These are phyloP conservation scores for Phytopythium ostracodes DNA, from an alignment of 352 stramenopile genomes.

Conservation along the genomic window DNA sequence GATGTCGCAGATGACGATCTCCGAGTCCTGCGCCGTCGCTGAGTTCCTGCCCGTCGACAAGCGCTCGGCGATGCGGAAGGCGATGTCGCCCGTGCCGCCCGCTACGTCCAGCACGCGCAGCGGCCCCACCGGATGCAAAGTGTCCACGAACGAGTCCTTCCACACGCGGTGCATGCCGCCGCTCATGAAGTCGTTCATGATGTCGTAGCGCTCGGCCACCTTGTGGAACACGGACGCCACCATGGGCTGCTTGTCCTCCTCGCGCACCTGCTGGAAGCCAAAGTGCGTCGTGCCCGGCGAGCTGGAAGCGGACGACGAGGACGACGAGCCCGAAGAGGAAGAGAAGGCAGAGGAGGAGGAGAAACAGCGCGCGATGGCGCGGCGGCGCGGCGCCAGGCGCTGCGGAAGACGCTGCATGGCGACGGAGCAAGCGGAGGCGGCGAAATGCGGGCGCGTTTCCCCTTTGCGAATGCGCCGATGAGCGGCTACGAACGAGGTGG, in stretches of 20 bases:
- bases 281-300: constrained; percentile 69
- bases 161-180: constrained; percentile 93
- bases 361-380: neutral
- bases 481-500: too few relatives aligned
- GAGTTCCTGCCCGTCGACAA: constrained; percentile 27
- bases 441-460: neutral
- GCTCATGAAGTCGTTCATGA: constrained; percentile 99
- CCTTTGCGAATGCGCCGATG: too few relatives aligned
- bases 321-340: too few relatives aligned
- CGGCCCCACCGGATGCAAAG: constrained; percentile 68
- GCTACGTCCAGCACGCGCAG: constrained; percentile 94
- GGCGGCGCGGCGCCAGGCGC: constrained; percentile 1
- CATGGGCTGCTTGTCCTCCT: constrained; percentile 93
- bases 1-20: constrained; percentile 98
- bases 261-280: constrained; percentile 87
- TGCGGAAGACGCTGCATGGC: constrained; percentile 1
- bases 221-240: constrained; percentile 97
- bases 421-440: neutral
- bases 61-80: constrained; percentile 94
- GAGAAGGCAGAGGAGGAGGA: neutral
- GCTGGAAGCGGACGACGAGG: constrained; percentile 1
- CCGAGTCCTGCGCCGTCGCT: constrained; percentile 31
- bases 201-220: constrained; percentile 96
- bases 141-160: constrained; percentile 96
- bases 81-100: constrained; percentile 98